Percentiles rank a stretch among this genome's conserved stretches.
Conservation (phyloP, 441 rosid genomes). For the Hura crepitans region DNA sequence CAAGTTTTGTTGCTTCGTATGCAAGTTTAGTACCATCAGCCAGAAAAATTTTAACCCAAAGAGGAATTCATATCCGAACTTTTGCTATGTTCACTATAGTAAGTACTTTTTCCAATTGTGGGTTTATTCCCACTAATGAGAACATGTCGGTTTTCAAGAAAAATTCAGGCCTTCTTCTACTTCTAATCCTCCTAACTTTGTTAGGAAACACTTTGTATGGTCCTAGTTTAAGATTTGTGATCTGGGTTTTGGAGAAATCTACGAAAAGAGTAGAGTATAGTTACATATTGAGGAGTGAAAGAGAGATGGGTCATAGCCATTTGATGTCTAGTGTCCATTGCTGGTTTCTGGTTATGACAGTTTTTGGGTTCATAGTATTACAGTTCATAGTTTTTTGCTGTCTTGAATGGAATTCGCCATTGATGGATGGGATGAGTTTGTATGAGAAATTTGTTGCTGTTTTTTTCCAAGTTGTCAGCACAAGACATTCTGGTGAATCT, state of each 20-base stretch:
- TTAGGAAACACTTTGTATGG: constrained; percentile 59
- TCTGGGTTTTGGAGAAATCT: constrained; percentile 39
- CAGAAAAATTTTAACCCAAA: constrained; percentile 17
- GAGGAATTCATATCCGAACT: constrained; percentile 26
- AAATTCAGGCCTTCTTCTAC: constrained; percentile 47
- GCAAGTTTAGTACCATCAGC: constrained; percentile 17
- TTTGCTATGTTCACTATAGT: constrained; percentile 33
- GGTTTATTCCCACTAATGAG: constrained; percentile 46
- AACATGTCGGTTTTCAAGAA: constrained; percentile 40
- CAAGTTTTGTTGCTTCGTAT: constrained; percentile 19
- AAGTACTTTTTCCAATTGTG: constrained; percentile 41
- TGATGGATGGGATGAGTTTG: constrained; percentile 36
- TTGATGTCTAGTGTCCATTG: constrained; percentile 33
- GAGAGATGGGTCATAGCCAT: constrained; percentile 42
- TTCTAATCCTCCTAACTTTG: constrained; percentile 45
- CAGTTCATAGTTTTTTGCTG: constrained; percentile 35
- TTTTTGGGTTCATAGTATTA: constrained; percentile 31
- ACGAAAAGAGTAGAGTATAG: constrained; percentile 29
- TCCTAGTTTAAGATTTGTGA: constrained; percentile 31
- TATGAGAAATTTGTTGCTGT: constrained; percentile 31
- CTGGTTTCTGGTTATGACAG: constrained; percentile 33
- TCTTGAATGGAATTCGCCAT: constrained; percentile 47
- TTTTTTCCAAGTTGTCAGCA: constrained; percentile 31
- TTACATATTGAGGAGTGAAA: constrained; percentile 35
- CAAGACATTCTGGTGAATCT: constrained; percentile 46